phyloP scores from a whole-genome alignment of 2,329 filamentous ascomycete genomes.

The Amylocarpus encephaloides region DNA sequence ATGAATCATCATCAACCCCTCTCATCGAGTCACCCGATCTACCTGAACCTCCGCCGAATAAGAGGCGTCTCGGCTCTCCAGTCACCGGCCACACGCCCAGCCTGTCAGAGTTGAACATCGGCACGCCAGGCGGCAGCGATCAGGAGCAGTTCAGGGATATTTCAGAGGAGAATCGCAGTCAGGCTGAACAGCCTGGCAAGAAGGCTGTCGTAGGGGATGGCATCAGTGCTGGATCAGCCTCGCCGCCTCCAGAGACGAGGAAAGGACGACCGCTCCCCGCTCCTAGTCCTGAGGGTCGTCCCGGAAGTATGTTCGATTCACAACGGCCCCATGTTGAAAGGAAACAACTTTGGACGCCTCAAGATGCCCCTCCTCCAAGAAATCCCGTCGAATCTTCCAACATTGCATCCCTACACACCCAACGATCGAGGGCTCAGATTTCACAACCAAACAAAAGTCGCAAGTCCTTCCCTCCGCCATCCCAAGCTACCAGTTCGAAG shows the following conservation, averaged over 20 bases:
- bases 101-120: slow-evolving; percentile 20
- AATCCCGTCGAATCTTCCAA: slow-evolving; percentile 23
- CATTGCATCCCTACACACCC: slow-evolving; percentile 18
- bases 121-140: slow-evolving; percentile 10
- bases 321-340: slow-evolving; percentile 15
- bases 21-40: slow-evolving; percentile 11
- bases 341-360: slow-evolving; percentile 25
- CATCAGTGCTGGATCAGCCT: slow-evolving; percentile 25
- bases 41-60: slow-evolving; percentile 10
- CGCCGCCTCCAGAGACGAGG: slow-evolving; percentile 19
- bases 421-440: slow-evolving; percentile 3
- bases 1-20: slow-evolving; percentile 14
- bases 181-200: slow-evolving; percentile 22
- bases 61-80: slow-evolving; percentile 10
- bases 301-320: slow-evolving; percentile 6
- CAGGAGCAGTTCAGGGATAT: slow-evolving; percentile 21
- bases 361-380: slow-evolving; percentile 12
- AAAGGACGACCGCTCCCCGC: slow-evolving; percentile 20
- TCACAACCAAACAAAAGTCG: slow-evolving; percentile 3
- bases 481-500: slow-evolving; percentile 7
- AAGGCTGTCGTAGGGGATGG: slow-evolving; percentile 25
- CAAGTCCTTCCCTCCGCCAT: slow-evolving; percentile 1
- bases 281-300: slow-evolving; percentile 10
- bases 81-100: slow-evolving; percentile 8
- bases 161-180: slow-evolving; percentile 13